Evolutionary conservation across 768 basidiomycete genomes (phyloP).

Genomic region (Trametes maxima): DNA sequence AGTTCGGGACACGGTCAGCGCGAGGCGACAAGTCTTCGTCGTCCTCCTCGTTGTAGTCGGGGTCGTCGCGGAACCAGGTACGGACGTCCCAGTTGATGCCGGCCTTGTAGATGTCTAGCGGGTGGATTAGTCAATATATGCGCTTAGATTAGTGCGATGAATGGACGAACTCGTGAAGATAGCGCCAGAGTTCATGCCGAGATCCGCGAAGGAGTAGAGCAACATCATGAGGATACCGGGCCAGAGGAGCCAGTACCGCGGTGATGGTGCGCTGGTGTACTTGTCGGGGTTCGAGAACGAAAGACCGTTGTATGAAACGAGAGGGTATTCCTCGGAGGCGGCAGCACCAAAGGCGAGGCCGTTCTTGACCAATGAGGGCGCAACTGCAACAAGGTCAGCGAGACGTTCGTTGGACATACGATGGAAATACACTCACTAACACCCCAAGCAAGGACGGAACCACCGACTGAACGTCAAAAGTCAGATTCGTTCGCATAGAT

Average conservation of each 20-base stretch:
- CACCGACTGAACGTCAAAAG: slow-evolving; percentile 43
- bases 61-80: slow-evolving; percentile 26
- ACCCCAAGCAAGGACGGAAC: slow-evolving; percentile 60
- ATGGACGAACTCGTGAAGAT: slow-evolving; percentile 27
- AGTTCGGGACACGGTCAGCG: slow-evolving; percentile 55
- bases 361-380: slow-evolving; percentile 53
- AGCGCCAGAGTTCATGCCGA: slow-evolving; percentile 44
- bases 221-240: slow-evolving; percentile 65
- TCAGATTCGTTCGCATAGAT: neutral
- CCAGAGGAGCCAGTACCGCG: slow-evolving; percentile 35
- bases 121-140: neutral
- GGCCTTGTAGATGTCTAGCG: slow-evolving; percentile 9
- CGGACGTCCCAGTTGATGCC: slow-evolving; percentile 16
- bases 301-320: slow-evolving; percentile 47
- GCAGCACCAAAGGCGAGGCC: slow-evolving; percentile 50
- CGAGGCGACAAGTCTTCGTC: slow-evolving; percentile 55
- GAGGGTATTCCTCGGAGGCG: slow-evolving; percentile 43
- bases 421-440: slow-evolving; percentile 36
- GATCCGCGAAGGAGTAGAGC: slow-evolving; percentile 58
- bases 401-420: neutral
- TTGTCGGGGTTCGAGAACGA: slow-evolving; percentile 35
- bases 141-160: neutral
- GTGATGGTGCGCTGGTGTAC: slow-evolving; percentile 37
- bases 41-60: slow-evolving; percentile 36
- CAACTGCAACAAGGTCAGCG: slow-evolving; percentile 32